Conservation (phyloP, 129 eudicot species). For the Pittosporum tobira region DNA sequence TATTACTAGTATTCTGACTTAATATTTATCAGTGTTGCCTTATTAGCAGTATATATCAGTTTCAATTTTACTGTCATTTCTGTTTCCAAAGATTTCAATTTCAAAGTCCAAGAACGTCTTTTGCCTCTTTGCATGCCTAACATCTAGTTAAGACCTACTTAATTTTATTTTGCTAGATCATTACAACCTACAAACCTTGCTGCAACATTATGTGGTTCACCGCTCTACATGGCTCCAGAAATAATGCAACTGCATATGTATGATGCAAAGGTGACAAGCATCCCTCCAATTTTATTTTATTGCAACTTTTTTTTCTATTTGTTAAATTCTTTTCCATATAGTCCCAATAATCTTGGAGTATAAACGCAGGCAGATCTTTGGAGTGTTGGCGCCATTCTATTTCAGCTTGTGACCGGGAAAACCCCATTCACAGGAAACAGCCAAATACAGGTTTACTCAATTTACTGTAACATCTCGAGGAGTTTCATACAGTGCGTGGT, state of each 20-base stretch:
- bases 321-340: neutral
- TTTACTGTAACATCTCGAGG: constrained; percentile 4
- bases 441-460: constrained; percentile 65
- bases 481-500: neutral
- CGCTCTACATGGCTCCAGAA: constrained; percentile 88
- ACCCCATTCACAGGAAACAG: constrained; percentile 88
- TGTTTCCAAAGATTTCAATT: neutral
- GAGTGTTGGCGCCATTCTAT: constrained; percentile 95
- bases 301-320: neutral
- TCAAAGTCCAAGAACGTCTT: too few relatives aligned
- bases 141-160: too few relatives aligned
- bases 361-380: constrained; percentile 93
- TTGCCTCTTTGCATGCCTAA: too few relatives aligned
- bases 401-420: constrained; percentile 91
- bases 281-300: too few relatives aligned
- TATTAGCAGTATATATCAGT: too few relatives aligned
- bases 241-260: constrained; percentile 88
- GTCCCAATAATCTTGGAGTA: constrained; percentile 20
- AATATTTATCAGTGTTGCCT: neutral
- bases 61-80: neutral
- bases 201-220: constrained; percentile 94
- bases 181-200: constrained; percentile 91
- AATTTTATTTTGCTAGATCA: constrained; percentile 45
- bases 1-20: neutral
- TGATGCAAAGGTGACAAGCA: constrained; percentile 79